Conservation (phyloP, 1,284 basidiomycete genomes). For the Mycena sp. region DNA sequence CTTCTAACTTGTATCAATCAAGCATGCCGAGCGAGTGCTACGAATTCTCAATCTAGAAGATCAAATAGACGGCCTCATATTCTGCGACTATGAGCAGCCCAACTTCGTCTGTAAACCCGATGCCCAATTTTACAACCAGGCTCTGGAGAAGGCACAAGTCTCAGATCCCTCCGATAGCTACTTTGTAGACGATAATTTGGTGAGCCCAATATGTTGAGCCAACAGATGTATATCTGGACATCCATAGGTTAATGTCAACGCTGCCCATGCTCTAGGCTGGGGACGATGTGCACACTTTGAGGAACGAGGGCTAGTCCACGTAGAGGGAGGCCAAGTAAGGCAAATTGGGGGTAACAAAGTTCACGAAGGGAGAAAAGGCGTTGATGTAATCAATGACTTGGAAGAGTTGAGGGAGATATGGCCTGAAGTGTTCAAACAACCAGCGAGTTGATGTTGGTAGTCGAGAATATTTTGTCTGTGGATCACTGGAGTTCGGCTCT, state of each 20-base stretch:
- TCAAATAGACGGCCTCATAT: slow-evolving; percentile 79
- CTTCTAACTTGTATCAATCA: not conserved
- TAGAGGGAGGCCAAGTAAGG: slow-evolving; percentile 69
- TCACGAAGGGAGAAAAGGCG: slow-evolving; percentile 48
- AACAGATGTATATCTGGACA: no score
- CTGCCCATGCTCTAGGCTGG: slow-evolving; percentile 75
- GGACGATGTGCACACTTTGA: slow-evolving; percentile 73
- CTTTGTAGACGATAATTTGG: slow-evolving; percentile 82
- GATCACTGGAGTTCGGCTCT: no score
- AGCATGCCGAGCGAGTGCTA: slow-evolving; percentile 88
- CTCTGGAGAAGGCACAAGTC: slow-evolving; percentile 67
- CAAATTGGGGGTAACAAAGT: slow-evolving; percentile 56
- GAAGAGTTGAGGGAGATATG: slow-evolving; percentile 75
- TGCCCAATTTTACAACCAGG: slow-evolving; percentile 72
- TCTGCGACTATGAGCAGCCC: slow-evolving; percentile 79
- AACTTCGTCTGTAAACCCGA: slow-evolving; percentile 90
- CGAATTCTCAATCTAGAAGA: slow-evolving; percentile 79
- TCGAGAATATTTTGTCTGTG: no score
- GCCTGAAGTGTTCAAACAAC: slow-evolving; percentile 68
- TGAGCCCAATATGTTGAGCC: no score
- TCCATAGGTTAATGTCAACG: slow-evolving; percentile 71
- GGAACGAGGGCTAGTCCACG: slow-evolving; percentile 53
- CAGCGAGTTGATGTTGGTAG: not conserved
- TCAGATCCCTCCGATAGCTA: slow-evolving; percentile 73
- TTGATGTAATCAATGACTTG: slow-evolving; percentile 59